Base-by-base conservation (phyloP, 441 rosid species). In the Rhodomyrtus psidioides region DNA sequence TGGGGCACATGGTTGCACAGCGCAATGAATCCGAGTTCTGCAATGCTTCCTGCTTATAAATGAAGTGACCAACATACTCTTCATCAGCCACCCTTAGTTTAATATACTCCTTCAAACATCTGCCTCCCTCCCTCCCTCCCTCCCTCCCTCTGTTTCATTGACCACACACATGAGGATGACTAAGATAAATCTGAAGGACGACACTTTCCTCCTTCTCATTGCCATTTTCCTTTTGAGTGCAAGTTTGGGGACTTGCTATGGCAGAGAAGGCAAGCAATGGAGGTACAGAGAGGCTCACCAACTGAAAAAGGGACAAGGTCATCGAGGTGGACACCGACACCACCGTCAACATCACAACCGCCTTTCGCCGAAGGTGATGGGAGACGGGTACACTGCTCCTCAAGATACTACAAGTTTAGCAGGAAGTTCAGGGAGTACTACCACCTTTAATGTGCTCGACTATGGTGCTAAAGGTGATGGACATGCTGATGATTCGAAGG, bases 381-480 rank as follows among this genome's bases (percentile, higher is more conserved):
- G 74, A 39, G 15, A 75, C 5, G 27, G 53, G 44, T 58, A 75
- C 65, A 81, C 54, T 21, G 34, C n/a, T 58, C 34, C 82, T 21
- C 83, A 54, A 13, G 83, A 70, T 26, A 84, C 56, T 34, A 56
- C 85, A 51, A 56, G 30, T n/a, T 86, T 84, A 44, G 49, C 62
- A 44, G 87, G 44, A 21, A 81, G 84, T 49, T 55, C 27, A 39
- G 87, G 57, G 15, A 23, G 85, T n/a, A 65, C 90, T 8, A 82
- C 87, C 83, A 88, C 88, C 84, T 79, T 92, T 89, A 93, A 90
- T 86, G 95, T 94, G 85, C 79, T 93, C 55, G 86, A 90, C 84
- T 90, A 85, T 83, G 94, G 96, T 6, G 95, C 96, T 70, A 93
- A 92, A 93, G 95, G 96, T 81, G 95, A 92, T 62, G 95, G 96